Evolutionary conservation across 2,329 filamentous ascomycete genomes (phyloP), one percentile per base, ranked within the genome.

Genomic region (Grosmannia penicillata): DNA sequence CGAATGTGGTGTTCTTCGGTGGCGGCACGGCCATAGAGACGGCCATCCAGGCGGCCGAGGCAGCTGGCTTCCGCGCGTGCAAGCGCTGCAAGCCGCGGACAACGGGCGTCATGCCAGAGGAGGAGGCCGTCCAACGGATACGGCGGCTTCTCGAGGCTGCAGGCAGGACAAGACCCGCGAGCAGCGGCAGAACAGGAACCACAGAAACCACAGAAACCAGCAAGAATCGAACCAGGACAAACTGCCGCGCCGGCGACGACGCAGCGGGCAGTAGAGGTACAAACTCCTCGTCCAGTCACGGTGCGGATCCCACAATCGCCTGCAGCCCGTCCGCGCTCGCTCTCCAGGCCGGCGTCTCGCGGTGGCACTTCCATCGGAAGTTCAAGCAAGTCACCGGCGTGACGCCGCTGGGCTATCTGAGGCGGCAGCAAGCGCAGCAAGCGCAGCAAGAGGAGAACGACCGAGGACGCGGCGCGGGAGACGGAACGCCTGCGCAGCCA

Each of bases 1-100:
- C 70, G 36, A 79, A 79, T 36, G 64, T 78, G 4, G 52, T 55
- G 2, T 79, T 76, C 53, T 74, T 64, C n/a, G n/a, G n/a, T 53
- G 51, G 61, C 14, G 61, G 56, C 0, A 49, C 59, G 0, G 43
- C 50, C n/a, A n/a, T n/a, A n/a, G n/a, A n/a, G n/a, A n/a, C n/a
- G n/a, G n/a, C n/a, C n/a, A n/a, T n/a, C n/a, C n/a, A n/a, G 1
- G 58, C 65, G 23, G 75, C 75, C 2, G 54, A 56, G 30, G 45
- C 47, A 1, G 62, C 55, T 6, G 65, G 72, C 2, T 77, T 64
- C 48, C 59, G 72, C 19, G 56, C 72, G 0, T 78, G 73, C 54
- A 75, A 72, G 53, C 59, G 71, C 14, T 76, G 72, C 53, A 61
- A 62, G 42, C 72, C 62, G 38, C 52, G 56, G 17, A 42, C 38